Percentiles rank a stretch among this genome's conserved stretches.
Conservation (phyloP, 306 rosid genomes). For the Boehmeria nivea region DNA sequence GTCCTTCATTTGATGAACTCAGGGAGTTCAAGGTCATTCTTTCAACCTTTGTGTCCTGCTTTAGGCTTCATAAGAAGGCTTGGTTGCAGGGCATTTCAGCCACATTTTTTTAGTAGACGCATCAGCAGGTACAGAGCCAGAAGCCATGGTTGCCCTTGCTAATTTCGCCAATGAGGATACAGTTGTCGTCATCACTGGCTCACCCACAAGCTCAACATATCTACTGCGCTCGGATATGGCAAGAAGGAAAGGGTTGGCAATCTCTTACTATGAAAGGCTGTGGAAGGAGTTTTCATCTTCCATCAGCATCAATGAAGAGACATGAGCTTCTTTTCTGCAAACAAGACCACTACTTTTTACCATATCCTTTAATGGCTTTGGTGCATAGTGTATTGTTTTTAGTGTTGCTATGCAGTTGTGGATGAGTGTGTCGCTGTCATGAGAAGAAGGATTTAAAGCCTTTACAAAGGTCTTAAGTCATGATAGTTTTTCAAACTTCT, state of each 20-base stretch:
- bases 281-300: not conserved
- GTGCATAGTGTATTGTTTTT: too few relatives aligned
- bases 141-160: slow-evolving; percentile 19
- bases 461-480: too few relatives aligned
- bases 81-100: slow-evolving; percentile 27
- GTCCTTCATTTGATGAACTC: slow-evolving; percentile 24
- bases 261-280: slow-evolving; percentile 29
- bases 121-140: slow-evolving; percentile 28
- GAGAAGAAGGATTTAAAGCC: too few relatives aligned
- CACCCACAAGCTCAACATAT: not conserved
- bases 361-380: too few relatives aligned
- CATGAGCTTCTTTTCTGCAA: not conserved
- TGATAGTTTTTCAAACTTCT: too few relatives aligned
- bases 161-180: slow-evolving; percentile 20
- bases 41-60: slow-evolving; percentile 32
- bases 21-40: slow-evolving; percentile 21
- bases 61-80: slow-evolving; percentile 24
- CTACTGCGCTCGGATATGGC: slow-evolving; percentile 27
- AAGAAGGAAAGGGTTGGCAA: slow-evolving; percentile 21
- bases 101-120: slow-evolving; percentile 32
- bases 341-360: not conserved
- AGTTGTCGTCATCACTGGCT: slow-evolving; percentile 28
- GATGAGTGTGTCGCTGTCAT: too few relatives aligned
- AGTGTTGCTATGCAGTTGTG: too few relatives aligned
- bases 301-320: not conserved